Conservation (phyloP, 331 rosid species). For the Pyrus hybrid region DNA sequence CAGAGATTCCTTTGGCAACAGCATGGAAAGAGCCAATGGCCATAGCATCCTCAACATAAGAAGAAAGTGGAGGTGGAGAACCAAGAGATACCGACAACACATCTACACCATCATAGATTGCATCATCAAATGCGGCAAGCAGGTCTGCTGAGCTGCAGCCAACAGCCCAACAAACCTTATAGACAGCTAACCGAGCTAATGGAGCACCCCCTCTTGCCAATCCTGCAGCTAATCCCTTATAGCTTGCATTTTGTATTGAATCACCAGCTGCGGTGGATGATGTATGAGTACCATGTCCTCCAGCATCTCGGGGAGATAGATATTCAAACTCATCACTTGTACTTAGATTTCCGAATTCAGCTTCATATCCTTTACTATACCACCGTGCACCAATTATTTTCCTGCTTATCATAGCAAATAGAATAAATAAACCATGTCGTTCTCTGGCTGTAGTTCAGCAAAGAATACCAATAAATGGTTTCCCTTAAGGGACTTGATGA, state of each 20-base stretch:
- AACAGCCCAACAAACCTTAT: slow-evolving; percentile 62
- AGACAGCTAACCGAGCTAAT: slow-evolving; percentile 45
- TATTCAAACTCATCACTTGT: slow-evolving; percentile 34
- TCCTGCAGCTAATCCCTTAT: slow-evolving; percentile 45
- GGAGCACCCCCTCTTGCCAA: slow-evolving; percentile 63
- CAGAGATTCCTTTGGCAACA: slow-evolving; percentile 39
- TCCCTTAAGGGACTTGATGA: not conserved
- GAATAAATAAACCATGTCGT: not conserved
- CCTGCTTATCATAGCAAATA: slow-evolving; percentile 18
- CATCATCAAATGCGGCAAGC: slow-evolving; percentile 63
- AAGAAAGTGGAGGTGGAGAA: slow-evolving; percentile 39
- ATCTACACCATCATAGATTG: slow-evolving; percentile 48
- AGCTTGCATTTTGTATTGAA: slow-evolving; percentile 32
- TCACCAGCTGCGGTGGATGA: slow-evolving; percentile 57
- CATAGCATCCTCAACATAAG: slow-evolving; percentile 40
- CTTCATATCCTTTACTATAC: slow-evolving; percentile 62
- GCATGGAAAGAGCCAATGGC: slow-evolving; percentile 57
- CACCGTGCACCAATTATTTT: slow-evolving; percentile 67
- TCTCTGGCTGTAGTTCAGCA: not conserved
- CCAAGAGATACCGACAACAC: slow-evolving; percentile 50
- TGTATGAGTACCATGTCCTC: slow-evolving; percentile 62
- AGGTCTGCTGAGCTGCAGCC: slow-evolving; percentile 55
- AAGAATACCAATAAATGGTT: not conserved
- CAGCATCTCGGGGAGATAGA: slow-evolving; percentile 49
- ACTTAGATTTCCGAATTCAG: slow-evolving; percentile 50